These are phyloP conservation scores for Xylaria sp. DNA, from an alignment of 2,329 filamentous ascomycete species.

Conservation along the genomic window DNA sequence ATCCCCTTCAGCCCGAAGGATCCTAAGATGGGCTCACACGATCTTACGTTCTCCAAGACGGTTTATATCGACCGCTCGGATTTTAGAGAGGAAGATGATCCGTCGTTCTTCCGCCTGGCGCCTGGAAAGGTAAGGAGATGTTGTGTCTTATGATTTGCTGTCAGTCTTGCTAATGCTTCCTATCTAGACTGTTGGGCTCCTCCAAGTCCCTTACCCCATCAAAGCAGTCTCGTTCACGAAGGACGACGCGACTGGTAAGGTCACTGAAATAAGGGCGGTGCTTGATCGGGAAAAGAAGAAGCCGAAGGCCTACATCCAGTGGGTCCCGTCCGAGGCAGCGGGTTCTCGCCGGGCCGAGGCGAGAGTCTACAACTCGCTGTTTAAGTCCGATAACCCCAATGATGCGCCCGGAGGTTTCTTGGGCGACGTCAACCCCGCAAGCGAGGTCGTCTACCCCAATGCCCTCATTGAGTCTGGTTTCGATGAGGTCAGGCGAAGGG, in stretches of 20 bases:
- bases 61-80: slow-evolving; percentile 85
- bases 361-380: slow-evolving; percentile 79
- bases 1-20: slow-evolving; percentile 85
- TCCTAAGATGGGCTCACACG: slow-evolving; percentile 64
- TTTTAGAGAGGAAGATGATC: slow-evolving; percentile 72
- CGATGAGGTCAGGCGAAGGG: slow-evolving; percentile 70
- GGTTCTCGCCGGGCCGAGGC: slow-evolving; percentile 71
- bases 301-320: slow-evolving; percentile 86
- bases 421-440: slow-evolving; percentile 81
- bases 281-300: slow-evolving; percentile 73
- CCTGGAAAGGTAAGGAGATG: slow-evolving; percentile 44
- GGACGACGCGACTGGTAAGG: slow-evolving; percentile 61
- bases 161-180: slow-evolving; percentile 4
- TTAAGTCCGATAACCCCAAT: slow-evolving; percentile 83
- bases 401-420: slow-evolving; percentile 79
- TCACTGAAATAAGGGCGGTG: slow-evolving; percentile 67
- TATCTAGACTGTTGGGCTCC: slow-evolving; percentile 72
- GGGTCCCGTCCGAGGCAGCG: slow-evolving; percentile 67
- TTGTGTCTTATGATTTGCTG: not conserved
- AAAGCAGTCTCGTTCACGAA: slow-evolving; percentile 69
- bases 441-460: slow-evolving; percentile 75
- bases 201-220: slow-evolving; percentile 71
- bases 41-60: slow-evolving; percentile 68
- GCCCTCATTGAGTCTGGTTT: slow-evolving; percentile 85
- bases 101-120: slow-evolving; percentile 77